Base-by-base conservation (phyloP, 176 grass and related monocot genomes). In the Rhynchospora pubera region DNA sequence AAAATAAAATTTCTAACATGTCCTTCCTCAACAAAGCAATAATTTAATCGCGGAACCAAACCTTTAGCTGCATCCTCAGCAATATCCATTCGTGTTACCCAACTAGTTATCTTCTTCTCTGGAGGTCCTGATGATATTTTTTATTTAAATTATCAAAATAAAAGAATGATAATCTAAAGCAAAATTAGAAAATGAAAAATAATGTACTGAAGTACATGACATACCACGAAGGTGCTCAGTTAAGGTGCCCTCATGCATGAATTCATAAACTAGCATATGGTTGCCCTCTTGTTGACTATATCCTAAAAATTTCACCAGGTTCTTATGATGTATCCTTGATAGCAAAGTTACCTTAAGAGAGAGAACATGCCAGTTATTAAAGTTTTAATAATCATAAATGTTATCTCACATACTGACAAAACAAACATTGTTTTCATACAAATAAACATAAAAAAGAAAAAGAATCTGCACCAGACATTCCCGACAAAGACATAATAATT, bases 211-310 rank as follows among this genome's bases (percentile, higher is more conserved):
- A 66, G 23, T 51, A 74, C 3, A 10, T 26, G 5, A 89, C 78
- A 62, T 84, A 99, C 96, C 96, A 62, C 89, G 85, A 43, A 95
- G 89, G 80, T 95, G 92, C 80, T 99, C 90, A 74, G 91, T 91
- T 84, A 99, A 77, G 26, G 92, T 99, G 43, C 92, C 96, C 51
- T 95, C 88, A 59, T 95, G 91, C 96, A 99, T 99, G 87, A 95
- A 99, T 77, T 99, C 96, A 57, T 99, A 99, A 21, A 99, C 89
- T 77, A 99, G 86, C 73, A 99, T 95, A 52, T 99, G 95, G 87
- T 91, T 99, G 30, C 89, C 96, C 47, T 99, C 96, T 82, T 99
- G 96, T 62, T 93, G 92, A 69, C 96, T 94, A 74, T 95, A 99
- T 85, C 96, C 96, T 75, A 95, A 89, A 87, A 99, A 93, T 51